A percentile compares a stretch with the other conserved stretches of the same genome.
Conservation (phyloP, 257 asterid species). For the Knoxia roxburghii region DNA sequence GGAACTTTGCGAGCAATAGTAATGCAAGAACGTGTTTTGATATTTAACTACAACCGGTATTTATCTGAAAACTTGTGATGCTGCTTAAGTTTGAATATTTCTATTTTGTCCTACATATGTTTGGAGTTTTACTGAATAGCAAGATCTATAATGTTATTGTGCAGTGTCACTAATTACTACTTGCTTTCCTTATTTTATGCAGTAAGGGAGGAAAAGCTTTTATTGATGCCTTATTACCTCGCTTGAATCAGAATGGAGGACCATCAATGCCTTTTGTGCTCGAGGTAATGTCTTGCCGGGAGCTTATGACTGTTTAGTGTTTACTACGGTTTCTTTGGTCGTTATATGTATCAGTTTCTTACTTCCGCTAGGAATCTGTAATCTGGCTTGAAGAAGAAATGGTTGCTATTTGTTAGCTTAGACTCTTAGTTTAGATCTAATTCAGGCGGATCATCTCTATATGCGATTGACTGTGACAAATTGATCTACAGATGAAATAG, state of each 20-base stretch:
- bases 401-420: background rate
- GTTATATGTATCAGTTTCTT: background rate
- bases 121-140: background rate
- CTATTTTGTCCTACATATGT: background rate
- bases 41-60: slow-evolving; percentile 96
- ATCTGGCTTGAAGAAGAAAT: background rate
- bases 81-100: background rate
- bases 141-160: background rate
- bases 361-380: background rate
- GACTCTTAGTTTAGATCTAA: background rate
- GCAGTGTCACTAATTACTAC: background rate
- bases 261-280: slow-evolving; percentile 97
- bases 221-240: slow-evolving; percentile 82
- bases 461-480: background rate
- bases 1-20: slow-evolving; percentile 90
- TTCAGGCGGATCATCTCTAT: background rate
- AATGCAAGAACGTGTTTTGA: slow-evolving; percentile 78
- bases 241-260: slow-evolving; percentile 67
- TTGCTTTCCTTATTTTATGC: slow-evolving; percentile 19
- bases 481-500: too few relatives aligned
- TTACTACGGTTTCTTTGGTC: background rate
- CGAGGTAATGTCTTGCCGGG: slow-evolving; percentile 52
- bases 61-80: background rate
- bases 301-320: background rate
- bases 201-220: slow-evolving; percentile 97